phyloP scores from a whole-genome alignment of 306 rosid genomes.

The Malus sylvestris region DNA sequence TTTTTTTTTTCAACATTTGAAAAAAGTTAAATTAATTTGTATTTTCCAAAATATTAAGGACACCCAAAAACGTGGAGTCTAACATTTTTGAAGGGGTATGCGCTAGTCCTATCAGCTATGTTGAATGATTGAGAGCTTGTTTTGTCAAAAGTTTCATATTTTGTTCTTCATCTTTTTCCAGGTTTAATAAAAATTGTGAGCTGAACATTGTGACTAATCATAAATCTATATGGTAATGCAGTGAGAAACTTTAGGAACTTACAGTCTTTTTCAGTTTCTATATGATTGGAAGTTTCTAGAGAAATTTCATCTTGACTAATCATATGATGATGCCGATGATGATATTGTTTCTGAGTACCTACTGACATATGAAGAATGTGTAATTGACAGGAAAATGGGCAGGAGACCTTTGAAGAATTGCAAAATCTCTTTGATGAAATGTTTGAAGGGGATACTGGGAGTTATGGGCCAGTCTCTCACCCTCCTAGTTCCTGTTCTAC shows the following conservation, averaged over 20 bases:
- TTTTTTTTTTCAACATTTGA: no score
- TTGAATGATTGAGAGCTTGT: neutral
- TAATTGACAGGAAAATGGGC: constrained; percentile 54
- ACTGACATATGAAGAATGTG: neutral
- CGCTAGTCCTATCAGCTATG: neutral
- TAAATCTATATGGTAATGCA: neutral
- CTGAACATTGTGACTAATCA: neutral
- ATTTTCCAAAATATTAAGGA: no score
- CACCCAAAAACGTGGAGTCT: neutral
- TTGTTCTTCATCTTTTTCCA: neutral
- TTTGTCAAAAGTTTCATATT: neutral
- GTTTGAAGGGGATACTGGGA: constrained; percentile 47
- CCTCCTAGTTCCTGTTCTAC: constrained; percentile 24
- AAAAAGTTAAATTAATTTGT: no score
- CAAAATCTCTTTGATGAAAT: constrained; percentile 78
- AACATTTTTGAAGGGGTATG: neutral
- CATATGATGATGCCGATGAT: neutral
- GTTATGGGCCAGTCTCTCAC: constrained; percentile 23
- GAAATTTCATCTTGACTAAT: neutral
- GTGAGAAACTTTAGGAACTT: neutral
- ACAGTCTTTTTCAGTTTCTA: neutral
- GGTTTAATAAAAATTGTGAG: neutral
- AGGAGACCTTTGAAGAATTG: constrained; percentile 77
- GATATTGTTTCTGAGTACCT: neutral
- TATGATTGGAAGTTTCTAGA: neutral